These are phyloP conservation scores for Xerocomellus dryophilus DNA, from an alignment of 768 basidiomycete species.

Conservation along the genomic window DNA sequence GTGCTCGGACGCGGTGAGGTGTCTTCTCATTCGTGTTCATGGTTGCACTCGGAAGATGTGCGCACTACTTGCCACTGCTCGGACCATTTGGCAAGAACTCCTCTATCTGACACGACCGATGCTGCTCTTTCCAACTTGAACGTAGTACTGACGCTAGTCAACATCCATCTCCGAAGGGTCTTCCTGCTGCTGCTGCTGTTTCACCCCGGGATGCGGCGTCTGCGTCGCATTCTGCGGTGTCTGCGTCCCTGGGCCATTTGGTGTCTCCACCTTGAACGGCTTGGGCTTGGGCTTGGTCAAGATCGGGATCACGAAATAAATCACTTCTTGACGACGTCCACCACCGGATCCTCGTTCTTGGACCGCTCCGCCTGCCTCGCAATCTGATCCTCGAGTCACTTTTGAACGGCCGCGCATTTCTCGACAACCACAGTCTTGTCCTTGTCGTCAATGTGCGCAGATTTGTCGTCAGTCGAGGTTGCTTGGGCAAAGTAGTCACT, in stretches of 20 bases:
- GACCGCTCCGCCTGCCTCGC: constrained; percentile 81
- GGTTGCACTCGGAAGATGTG: no score
- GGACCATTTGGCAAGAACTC: neutral
- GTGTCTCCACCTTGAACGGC: constrained; percentile 55
- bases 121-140: no score
- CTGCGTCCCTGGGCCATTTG: constrained; percentile 48
- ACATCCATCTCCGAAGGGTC: constrained; percentile 76
- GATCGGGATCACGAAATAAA: constrained; percentile 87
- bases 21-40: neutral
- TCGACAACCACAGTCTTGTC: constrained; percentile 86
- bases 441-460: constrained; percentile 84
- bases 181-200: constrained; percentile 17
- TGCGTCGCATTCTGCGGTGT: constrained; percentile 67
- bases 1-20: constrained; percentile 46
- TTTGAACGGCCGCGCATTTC: constrained; percentile 82
- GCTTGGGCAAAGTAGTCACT: constrained; percentile 85
- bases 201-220: constrained; percentile 47
- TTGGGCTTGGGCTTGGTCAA: constrained; percentile 92
- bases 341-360: constrained; percentile 86
- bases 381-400: constrained; percentile 95
- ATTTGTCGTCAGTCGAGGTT: constrained; percentile 82
- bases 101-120: neutral
- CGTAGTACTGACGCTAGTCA: constrained; percentile 45
- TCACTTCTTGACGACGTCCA: constrained; percentile 87
- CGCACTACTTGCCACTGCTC: no score